Base-by-base conservation (phyloP, 768 basidiomycete species). In the Auricularia sp. region DNA sequence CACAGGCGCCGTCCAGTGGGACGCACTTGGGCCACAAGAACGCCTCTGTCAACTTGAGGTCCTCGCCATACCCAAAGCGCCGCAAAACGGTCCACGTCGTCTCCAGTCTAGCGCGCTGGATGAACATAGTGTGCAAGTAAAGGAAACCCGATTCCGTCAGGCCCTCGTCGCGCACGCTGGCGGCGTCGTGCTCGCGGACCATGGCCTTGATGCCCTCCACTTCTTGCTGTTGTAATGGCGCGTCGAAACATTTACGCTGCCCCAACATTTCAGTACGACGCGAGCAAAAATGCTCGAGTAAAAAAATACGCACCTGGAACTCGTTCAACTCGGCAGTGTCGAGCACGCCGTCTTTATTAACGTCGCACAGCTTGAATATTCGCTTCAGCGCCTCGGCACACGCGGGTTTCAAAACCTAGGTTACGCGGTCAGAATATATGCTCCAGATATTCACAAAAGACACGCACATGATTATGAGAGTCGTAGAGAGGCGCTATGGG, bases 21-120 rank as follows among this genome's bases (percentile, higher is more conserved):
- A 76, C 90, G 70, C 70, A 95, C 96, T 89, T 94, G 24, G 96
- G 96, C 65, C 82, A 81, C 66, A 99, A 78, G 76, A 95, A 97
- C 6, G 84, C 81, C 73, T 98, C 96, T 33, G 88, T 89, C 67
- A 99, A 77, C 69, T 88, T 86, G 68, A 99, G 75, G 71, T 98
- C 95, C 74, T 98, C 96, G 14, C 89, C 96, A 71, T 99, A 99
- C 3, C 96, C 96, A 73, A 97, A 98, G 72, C 86, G 92, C 67
- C 95, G 81, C 68, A 99, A 81, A 5, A 96, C 94, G 7, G 93
- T 95, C 96, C 96, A 99, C 1, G 96, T 98, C 34, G 96, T 98
- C 75, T 99, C 96, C 67, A 96, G 81, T 61, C 96, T 83, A 24
- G 96, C 96, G 51, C 89, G 86, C 76, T 96, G 96, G 64, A 99